Evolutionary conservation across 306 rosid genomes (phyloP), one percentile per base, ranked within the genome.

Genomic region (Lagenaria siceraria): DNA sequence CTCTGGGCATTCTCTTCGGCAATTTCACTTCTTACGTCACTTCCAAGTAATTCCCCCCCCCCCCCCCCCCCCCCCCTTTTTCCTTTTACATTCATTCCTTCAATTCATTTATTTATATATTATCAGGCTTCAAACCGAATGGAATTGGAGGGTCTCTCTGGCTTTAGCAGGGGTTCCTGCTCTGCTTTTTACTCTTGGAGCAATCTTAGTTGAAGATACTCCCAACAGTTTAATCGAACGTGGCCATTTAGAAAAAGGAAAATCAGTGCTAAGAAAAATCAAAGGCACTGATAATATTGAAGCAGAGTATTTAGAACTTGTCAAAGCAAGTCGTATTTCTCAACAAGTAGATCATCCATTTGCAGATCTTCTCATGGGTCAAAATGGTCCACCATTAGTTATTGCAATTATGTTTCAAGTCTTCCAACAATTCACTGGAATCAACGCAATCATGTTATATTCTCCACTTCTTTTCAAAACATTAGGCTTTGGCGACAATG

Each of bases 1-100:
- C 98, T 52, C 78, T 93, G 40, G 98, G 98, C 33, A 93, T 93
- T 74, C 93, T 93, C 49, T 88, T 90, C n/a, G 93, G 97, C 6
- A 84, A 63, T 77, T 90, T 93, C 7, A 19, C 90, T 78, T 87
- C 88, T 25, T 93, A 87, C 33, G 84, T 81, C 56, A 89, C 98
- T 53, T 58, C 49, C 96, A 19, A 4, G 51, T 38, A 6, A 60
- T 19, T n/a, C n/a, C n/a, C n/a, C n/a, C n/a, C n/a, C n/a, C n/a
- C n/a, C n/a, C n/a, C n/a, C n/a, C n/a, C n/a, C n/a, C n/a, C n/a
- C n/a, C n/a, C n/a, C n/a, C 29, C 7, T 1, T 60, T 60, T 21
- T 6, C 3, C 33, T 29, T n/a, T n/a, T n/a, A n/a, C n/a, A n/a
- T n/a, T n/a, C n/a, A n/a, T n/a, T n/a, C n/a, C n/a, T n/a, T n/a